Conservation (phyloP, 805 yeast species). For the Starmerella riodocensis region DNA sequence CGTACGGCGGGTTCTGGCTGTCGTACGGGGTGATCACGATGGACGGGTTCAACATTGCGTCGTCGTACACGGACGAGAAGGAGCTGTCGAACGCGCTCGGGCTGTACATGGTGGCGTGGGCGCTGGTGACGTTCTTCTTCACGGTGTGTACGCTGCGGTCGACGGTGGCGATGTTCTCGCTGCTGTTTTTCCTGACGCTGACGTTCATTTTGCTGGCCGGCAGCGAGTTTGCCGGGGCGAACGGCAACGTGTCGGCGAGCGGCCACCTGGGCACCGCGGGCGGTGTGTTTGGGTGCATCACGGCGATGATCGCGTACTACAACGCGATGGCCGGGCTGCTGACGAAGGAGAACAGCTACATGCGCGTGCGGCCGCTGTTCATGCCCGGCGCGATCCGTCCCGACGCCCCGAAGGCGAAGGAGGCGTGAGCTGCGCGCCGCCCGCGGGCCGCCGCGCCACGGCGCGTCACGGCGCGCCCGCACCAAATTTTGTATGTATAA, state of each 20-base stretch:
- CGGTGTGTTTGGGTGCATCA: conserved; percentile 46
- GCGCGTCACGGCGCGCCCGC: too few relatives aligned
- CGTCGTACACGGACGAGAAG: conserved; percentile 29
- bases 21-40: conserved; percentile 44
- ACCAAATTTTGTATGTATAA: too few relatives aligned
- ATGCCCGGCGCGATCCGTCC: conserved; percentile 32
- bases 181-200: conserved; percentile 40
- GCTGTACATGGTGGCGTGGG: conserved; percentile 49
- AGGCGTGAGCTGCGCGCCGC: conserved; percentile 1
- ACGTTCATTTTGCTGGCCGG: conserved; percentile 45
- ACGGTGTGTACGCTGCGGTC: conserved; percentile 46
- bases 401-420: conserved; percentile 4
- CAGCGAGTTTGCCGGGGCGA: conserved; percentile 34
- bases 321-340: conserved; percentile 54
- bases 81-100: conserved; percentile 39
- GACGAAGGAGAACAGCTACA: conserved; percentile 44
- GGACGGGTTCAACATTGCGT: conserved; percentile 38
- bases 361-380: conserved; percentile 37
- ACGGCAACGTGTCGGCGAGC: conserved; percentile 22
- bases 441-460: too few relatives aligned
- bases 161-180: conserved; percentile 47
- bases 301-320: conserved; percentile 47
- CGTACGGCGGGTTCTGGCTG: conserved; percentile 54
- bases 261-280: conserved; percentile 40
- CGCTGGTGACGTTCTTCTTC: conserved; percentile 45